Percentiles rank a stretch among this genome's conserved stretches.
Conservation (phyloP, 2,329 filamentous ascomycete genomes). For the Apiospora kogelbergensis region DNA sequence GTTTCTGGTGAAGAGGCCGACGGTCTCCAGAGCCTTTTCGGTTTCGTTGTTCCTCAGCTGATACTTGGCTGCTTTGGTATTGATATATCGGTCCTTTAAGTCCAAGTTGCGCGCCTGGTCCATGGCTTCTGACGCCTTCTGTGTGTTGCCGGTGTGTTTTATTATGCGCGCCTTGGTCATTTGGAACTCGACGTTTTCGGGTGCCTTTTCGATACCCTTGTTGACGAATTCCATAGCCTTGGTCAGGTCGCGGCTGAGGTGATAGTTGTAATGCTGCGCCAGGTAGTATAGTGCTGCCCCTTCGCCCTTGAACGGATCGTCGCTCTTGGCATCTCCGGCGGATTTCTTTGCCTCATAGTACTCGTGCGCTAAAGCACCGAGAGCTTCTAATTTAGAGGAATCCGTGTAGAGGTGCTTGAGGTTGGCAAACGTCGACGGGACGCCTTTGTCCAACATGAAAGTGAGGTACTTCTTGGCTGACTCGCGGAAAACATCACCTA, state of each 20-base stretch:
- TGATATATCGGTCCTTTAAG: constrained; percentile 92
- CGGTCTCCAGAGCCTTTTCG: constrained; percentile 80
- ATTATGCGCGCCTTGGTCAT: constrained; percentile 95
- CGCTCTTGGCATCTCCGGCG: constrained; percentile 47
- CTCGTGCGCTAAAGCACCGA: constrained; percentile 74
- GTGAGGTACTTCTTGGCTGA: constrained; percentile 78
- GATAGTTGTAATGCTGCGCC: constrained; percentile 95
- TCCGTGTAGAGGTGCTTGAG: constrained; percentile 90
- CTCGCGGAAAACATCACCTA: constrained; percentile 75
- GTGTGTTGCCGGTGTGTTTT: constrained; percentile 82
- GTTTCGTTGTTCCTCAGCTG: constrained; percentile 91
- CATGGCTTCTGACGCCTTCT: constrained; percentile 84
- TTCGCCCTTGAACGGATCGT: constrained; percentile 58
- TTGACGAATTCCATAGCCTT: constrained; percentile 84
- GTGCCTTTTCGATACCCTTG: constrained; percentile 75
- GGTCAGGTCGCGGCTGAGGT: constrained; percentile 76
- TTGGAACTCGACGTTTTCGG: constrained; percentile 83
- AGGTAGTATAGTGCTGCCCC: constrained; percentile 88
- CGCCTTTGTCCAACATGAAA: constrained; percentile 85
- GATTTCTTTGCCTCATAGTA: constrained; percentile 61
- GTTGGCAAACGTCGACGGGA: constrained; percentile 95
- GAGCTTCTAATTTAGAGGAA: constrained; percentile 70
- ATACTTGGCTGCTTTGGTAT: constrained; percentile 97
- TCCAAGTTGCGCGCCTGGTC: constrained; percentile 83
- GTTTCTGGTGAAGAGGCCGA: constrained; percentile 91